These are phyloP conservation scores for Coemansia sp. DNA, from an alignment of 192 early-diverging fungal species.

Conservation along the genomic window DNA sequence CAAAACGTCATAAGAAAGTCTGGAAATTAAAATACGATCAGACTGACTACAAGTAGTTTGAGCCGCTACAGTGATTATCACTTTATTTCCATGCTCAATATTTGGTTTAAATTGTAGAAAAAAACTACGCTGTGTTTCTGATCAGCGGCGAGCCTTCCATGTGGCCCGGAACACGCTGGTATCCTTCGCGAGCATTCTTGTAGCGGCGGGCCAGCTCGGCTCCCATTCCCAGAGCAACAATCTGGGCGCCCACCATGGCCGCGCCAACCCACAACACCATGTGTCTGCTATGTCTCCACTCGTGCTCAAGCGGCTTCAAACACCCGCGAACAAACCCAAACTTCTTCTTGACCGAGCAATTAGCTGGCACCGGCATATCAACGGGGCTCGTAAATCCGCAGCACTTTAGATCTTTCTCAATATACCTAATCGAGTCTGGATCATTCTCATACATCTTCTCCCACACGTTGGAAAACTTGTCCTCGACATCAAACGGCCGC, in stretches of 20 bases:
- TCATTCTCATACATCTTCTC: slow-evolving; percentile 53
- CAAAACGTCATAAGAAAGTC: too few relatives aligned
- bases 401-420: slow-evolving; percentile 57
- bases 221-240: slow-evolving; percentile 39
- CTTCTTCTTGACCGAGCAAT: slow-evolving; percentile 42
- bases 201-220: slow-evolving; percentile 44
- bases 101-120: too few relatives aligned
- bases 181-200: slow-evolving; percentile 25
- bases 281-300: slow-evolving; percentile 22
- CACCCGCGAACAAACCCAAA: slow-evolving; percentile 40
- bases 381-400: slow-evolving; percentile 52
- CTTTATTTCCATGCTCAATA: too few relatives aligned
- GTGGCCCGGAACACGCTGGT: slow-evolving; percentile 27
- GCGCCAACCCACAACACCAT: slow-evolving; percentile 27
- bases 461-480: slow-evolving; percentile 51
- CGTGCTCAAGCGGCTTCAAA: slow-evolving; percentile 15
- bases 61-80: too few relatives aligned
- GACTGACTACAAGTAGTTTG: too few relatives aligned
- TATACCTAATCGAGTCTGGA: slow-evolving; percentile 44
- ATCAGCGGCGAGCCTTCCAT: slow-evolving; percentile 34
- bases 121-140: slow-evolving; percentile 5
- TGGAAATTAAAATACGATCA: too few relatives aligned
- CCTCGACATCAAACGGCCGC: slow-evolving; percentile 35
- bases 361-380: slow-evolving; percentile 49
- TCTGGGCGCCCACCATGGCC: slow-evolving; percentile 33